phyloP scores from a whole-genome alignment of 495 filamentous ascomycete species.

The Penicillium malachiteum region DNA sequence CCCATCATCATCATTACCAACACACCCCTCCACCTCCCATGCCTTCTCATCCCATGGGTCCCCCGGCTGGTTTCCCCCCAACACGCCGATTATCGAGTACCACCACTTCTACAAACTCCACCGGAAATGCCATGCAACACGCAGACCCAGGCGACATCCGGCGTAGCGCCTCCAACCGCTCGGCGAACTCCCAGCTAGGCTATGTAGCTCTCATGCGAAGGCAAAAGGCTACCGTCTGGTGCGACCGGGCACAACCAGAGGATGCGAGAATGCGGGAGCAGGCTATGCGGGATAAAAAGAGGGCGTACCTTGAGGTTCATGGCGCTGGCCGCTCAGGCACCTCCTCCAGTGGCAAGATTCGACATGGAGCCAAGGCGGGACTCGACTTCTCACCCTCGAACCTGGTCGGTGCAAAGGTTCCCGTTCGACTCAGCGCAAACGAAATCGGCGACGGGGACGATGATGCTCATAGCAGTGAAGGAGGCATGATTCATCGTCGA shows the following conservation, averaged over 20 bases:
- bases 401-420: conserved; percentile 74
- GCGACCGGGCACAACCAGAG: conserved; percentile 89
- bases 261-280: conserved; percentile 80
- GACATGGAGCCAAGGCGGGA: conserved; percentile 70
- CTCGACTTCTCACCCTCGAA: conserved; percentile 72
- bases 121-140: conserved; percentile 41
- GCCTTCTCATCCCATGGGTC: conserved; percentile 30
- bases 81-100: conserved; percentile 69
- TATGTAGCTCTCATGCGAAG: conserved; percentile 94
- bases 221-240: conserved; percentile 99
- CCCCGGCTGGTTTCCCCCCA: conserved; percentile 35
- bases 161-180: conserved; percentile 70
- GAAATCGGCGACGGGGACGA: conserved; percentile 89
- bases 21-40: conserved; percentile 21
- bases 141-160: conserved; percentile 61
- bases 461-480: conserved; percentile 52
- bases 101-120: conserved; percentile 65
- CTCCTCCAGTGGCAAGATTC: conserved; percentile 72
- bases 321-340: conserved; percentile 58
- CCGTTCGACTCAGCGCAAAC: conserved; percentile 86
- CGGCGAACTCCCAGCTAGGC: conserved; percentile 57
- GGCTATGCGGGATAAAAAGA: conserved; percentile 77
- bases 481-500: conserved; percentile 62
- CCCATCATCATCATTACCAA: conserved; percentile 21
- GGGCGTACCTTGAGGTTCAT: conserved; percentile 78